Conservation (phyloP, 352 stramenopile species). For the Paralagenidium karlingii region DNA sequence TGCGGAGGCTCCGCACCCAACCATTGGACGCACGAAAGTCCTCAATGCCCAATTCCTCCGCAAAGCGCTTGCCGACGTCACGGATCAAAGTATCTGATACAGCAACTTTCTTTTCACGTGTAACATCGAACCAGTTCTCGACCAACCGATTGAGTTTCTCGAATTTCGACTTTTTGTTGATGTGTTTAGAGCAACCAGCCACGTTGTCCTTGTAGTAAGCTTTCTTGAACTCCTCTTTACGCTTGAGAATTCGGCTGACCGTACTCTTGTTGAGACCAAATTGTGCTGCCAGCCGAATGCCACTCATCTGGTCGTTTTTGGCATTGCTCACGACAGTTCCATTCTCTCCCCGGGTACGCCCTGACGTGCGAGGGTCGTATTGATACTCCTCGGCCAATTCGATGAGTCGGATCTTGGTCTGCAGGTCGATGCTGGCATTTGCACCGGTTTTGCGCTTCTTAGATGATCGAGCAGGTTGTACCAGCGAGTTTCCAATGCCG, state of each 20-base stretch:
- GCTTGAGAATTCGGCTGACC: slow-evolving; percentile 74
- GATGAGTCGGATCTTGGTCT: slow-evolving; percentile 79
- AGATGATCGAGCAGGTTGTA: neutral
- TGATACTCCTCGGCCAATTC: slow-evolving; percentile 72
- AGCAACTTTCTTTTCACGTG: slow-evolving; percentile 49
- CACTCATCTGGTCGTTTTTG: slow-evolving; percentile 47
- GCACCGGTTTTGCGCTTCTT: slow-evolving; percentile 39
- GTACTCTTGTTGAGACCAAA: slow-evolving; percentile 78
- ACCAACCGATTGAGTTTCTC: slow-evolving; percentile 71
- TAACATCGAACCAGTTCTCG: slow-evolving; percentile 76
- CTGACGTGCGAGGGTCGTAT: slow-evolving; percentile 51
- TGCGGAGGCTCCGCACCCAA: slow-evolving; percentile 66
- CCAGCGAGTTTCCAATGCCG: too few relatives aligned
- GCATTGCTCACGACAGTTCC: neutral
- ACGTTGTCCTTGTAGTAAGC: slow-evolving; percentile 81
- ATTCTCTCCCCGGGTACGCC: slow-evolving; percentile 1
- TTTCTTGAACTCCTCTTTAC: slow-evolving; percentile 80
- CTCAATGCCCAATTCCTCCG: slow-evolving; percentile 54
- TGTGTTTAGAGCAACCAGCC: slow-evolving; percentile 70
- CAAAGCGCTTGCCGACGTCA: slow-evolving; percentile 57
- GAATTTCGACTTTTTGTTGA: slow-evolving; percentile 83
- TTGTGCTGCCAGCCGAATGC: slow-evolving; percentile 54
- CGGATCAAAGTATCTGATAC: slow-evolving; percentile 66
- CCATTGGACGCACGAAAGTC: slow-evolving; percentile 72
- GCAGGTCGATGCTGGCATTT: slow-evolving; percentile 63